phyloP scores from a whole-genome alignment of 2,329 filamentous ascomycete species.

The Colletotrichum costaricense region DNA sequence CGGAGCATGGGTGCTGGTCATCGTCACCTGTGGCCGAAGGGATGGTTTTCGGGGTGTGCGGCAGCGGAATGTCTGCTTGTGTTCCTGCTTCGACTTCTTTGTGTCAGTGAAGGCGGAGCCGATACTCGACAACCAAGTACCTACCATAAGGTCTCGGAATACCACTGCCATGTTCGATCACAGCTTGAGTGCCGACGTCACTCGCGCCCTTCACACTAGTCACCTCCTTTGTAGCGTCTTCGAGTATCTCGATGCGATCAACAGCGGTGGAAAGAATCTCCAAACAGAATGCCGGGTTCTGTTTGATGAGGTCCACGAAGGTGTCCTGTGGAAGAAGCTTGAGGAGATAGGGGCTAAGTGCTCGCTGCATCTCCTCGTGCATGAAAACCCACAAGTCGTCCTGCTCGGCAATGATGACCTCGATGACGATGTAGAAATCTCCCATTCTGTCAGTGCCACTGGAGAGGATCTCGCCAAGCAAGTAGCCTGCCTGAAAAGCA shows the following conservation, averaged over 20 bases:
- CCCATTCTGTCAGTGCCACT: background rate
- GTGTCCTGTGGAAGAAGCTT: constrained; percentile 13
- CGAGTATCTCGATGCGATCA: background rate
- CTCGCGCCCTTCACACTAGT: background rate
- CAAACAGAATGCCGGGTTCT: constrained; percentile 4
- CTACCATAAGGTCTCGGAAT: background rate
- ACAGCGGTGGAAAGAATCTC: background rate
- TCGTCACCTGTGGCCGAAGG: background rate
- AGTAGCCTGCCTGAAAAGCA: background rate
- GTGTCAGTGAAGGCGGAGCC: background rate
- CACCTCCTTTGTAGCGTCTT: background rate
- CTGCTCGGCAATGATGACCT: constrained; percentile 5
- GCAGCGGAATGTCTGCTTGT: background rate
- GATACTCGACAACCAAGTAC: background rate
- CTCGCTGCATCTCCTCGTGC: constrained; percentile 8
- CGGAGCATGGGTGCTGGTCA: background rate
- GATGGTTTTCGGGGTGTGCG: background rate
- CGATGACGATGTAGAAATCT: constrained; percentile 12
- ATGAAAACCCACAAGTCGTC: background rate
- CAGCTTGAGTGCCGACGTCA: background rate
- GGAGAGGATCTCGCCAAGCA: constrained; percentile 2
- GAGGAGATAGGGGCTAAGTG: constrained; percentile 7
- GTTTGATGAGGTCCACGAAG: background rate
- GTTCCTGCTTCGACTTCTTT: background rate
- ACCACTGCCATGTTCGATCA: background rate